Base-by-base conservation (phyloP, 768 basidiomycete species). In the Candolleomyces eurysporus region DNA sequence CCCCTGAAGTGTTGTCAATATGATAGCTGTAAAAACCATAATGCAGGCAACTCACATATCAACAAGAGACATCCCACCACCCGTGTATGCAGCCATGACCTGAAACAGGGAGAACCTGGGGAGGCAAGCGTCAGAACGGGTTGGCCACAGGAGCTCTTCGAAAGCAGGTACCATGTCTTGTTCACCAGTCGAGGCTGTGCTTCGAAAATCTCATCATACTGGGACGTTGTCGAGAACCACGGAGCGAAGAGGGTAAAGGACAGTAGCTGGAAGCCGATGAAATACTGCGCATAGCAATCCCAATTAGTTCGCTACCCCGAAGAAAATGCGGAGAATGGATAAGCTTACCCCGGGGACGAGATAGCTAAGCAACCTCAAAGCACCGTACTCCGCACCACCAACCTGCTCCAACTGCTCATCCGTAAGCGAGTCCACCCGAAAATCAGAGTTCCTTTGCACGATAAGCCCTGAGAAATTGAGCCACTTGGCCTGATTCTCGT, bases 331-430 rank as follows among this genome's bases (percentile, higher is more conserved):
- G 26, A 26, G 26, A 26, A 26, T 26, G 26, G 26, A 26, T 26
- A 26, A 26, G 71, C 79, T 57, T 59, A 84, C 83, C 17, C 71
- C 42, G 36, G 82, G 81, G 10, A 84, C 77, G 10, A 84, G 63
- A 66, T 78, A 84, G 61, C 79, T 83, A 65, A 84, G 70, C 58
- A 83, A 61, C 57, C 77, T 76, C 65, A 92, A 71, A 3, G 89
- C 87, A 3, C 84, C 73, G 70, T 87, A 92, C 73, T 94, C 92
- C 22, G 89, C 83, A 0, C 91, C 91, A 3, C 91, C 90, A 17
- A 94, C 72, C 63, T 86, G 80, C 68, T 91, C 90, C 59, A 90
- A 68, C 68, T 92, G 82, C 19, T 90, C 87, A 63, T 85, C 81
- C 3, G 81, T 83, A 67, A 94, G 69, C 63, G 71, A 79, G 36